phyloP scores from a whole-genome alignment of 495 filamentous ascomycete species.

The Beverwykella pulmonaria region DNA sequence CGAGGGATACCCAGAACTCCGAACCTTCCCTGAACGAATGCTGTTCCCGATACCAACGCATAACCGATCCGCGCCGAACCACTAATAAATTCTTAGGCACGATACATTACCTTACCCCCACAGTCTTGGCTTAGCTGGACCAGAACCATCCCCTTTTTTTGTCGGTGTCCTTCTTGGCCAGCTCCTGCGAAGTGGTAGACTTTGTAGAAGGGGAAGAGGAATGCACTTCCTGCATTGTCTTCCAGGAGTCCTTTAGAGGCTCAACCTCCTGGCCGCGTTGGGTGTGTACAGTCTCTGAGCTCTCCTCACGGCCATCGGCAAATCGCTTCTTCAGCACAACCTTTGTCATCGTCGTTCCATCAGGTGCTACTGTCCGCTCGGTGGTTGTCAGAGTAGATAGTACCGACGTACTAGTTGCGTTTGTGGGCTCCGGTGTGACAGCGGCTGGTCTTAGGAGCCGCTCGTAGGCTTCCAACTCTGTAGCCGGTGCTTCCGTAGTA shows the following conservation, averaged over 20 bases:
- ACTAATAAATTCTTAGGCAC: no score
- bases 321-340: conserved; percentile 64
- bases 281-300: conserved; percentile 51
- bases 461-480: conserved; percentile 38
- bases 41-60: no score
- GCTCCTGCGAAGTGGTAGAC: not conserved
- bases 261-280: conserved; percentile 28
- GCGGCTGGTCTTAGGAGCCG: conserved; percentile 19
- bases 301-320: conserved; percentile 66
- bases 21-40: no score
- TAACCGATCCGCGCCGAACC: no score
- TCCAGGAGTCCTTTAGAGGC: conserved; percentile 12
- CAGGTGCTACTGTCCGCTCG: conserved; percentile 55
- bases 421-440: conserved; percentile 12
- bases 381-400: conserved; percentile 63
- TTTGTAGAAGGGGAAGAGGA: not conserved
- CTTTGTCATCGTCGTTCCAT: conserved; percentile 64
- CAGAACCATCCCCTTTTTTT: conserved; percentile 40
- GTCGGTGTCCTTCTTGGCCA: conserved; percentile 21
- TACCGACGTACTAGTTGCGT: conserved; percentile 41
- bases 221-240: conserved; percentile 15
- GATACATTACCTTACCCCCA: not conserved
- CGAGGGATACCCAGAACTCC: not conserved
- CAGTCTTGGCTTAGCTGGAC: conserved; percentile 15
- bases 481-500: conserved; percentile 12